Evolutionary conservation across 2,329 filamentous ascomycete species (phyloP).

Genomic region (Venturia aucupariae): DNA sequence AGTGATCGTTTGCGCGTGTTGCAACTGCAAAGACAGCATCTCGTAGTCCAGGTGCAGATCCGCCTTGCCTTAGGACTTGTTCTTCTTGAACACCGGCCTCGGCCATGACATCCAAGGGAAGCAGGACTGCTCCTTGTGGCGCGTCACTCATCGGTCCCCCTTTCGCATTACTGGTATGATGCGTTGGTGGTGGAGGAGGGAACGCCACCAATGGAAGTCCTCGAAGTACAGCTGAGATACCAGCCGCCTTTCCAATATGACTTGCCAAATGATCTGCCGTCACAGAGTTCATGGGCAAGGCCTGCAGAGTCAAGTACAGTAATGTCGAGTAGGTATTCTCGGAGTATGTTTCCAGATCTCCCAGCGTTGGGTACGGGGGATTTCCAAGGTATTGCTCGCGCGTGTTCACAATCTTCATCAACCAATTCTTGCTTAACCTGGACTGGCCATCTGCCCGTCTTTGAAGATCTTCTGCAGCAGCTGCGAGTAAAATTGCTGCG

Average conservation of each 20-base stretch:
- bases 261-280: constrained; percentile 88
- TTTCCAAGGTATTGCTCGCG: constrained; percentile 78
- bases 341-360: constrained; percentile 73
- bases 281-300: constrained; percentile 69
- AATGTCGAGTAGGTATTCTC: constrained; percentile 93
- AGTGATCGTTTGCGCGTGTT: constrained; percentile 87
- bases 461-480: constrained; percentile 53
- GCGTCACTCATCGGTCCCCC: constrained; percentile 31
- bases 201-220: constrained; percentile 85
- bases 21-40: constrained; percentile 90
- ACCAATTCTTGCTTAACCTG: constrained; percentile 48
- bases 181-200: constrained; percentile 51
- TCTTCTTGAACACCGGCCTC: constrained; percentile 75
- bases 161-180: constrained; percentile 33
- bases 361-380: constrained; percentile 65
- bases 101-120: constrained; percentile 86
- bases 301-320: constrained; percentile 76
- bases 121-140: constrained; percentile 57
- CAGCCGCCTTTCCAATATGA: constrained; percentile 88
- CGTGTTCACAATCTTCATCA: constrained; percentile 63
- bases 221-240: constrained; percentile 77
- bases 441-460: constrained; percentile 37
- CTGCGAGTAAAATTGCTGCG: constrained; percentile 73
- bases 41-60: constrained; percentile 67
- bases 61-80: constrained; percentile 74